Base-by-base conservation (phyloP, 140 eudicot genomes). In the Senecio squalidus region DNA sequence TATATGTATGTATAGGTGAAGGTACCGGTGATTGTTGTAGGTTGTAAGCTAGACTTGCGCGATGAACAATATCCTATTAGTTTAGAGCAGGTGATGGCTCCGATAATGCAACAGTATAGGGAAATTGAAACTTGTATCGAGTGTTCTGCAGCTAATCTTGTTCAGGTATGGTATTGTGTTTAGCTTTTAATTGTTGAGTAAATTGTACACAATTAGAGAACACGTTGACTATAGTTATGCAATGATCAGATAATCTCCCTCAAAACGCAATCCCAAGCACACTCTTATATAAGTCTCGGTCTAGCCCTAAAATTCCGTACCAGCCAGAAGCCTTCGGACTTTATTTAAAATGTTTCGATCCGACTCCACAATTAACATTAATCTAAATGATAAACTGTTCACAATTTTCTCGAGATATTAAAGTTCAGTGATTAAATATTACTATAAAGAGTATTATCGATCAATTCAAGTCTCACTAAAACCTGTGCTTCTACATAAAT, bases 91-190 rank as follows among this genome's bases (percentile, higher is more conserved):
- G 79, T 72, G 64, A 87, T 92, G 98, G 71, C 91, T 31, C 98
- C 96, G 1, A 81, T 87, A 34, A 92, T 92, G 98, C 96, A 84
- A 69, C 88, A 82, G 67, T 92, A 84, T 73, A 79, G 96, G 62
- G 98, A 87, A 76, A 92, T 92, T 46, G 98, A 92, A 76, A 92
- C 95, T 31, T 92, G 98, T 66, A 84, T 92, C 58, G 98, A 92
- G 78, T 92, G 98, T 74, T 87, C 98, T 10, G 98, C 96, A 38
- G 84, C 84, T 60, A 84, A 78, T 66, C 77, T 78, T 76, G 83
- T 92, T 30, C 98, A 92, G 98, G 98, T 92, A 68, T 70, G 80
- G 29, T 64, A 41, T 29, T 52, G 34, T 60, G 69, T 22, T 51
- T 27, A 36, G 15, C 43, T 36, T 36, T 13, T 36, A 10, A n/a